A percentile compares a stretch with the other conserved stretches of the same genome.
phyloP scores from a whole-genome alignment of 2,329 filamentous ascomycete species.

The Aotearoamyces nothofagi region DNA sequence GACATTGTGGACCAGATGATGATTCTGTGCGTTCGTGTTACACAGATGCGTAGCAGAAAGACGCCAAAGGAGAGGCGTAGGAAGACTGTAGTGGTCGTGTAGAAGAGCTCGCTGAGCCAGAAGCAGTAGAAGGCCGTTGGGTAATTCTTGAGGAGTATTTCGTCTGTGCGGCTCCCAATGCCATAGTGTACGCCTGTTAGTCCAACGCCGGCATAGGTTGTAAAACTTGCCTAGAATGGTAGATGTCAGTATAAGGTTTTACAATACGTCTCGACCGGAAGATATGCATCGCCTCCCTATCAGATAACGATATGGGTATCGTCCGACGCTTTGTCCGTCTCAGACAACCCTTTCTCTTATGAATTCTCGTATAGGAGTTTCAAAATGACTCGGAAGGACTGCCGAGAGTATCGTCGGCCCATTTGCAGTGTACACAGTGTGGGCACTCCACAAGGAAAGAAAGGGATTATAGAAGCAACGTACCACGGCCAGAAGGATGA shows the following conservation, averaged over 20 bases:
- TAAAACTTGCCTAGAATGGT: conserved; percentile 9
- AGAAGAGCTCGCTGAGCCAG: conserved; percentile 41
- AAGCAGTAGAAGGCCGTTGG: conserved; percentile 19
- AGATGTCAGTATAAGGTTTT: conserved; percentile 1
- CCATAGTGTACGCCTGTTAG: conserved; percentile 9
- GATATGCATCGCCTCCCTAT: too few species aligned
- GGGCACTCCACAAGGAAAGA: background rate
- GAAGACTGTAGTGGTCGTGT: conserved; percentile 29
- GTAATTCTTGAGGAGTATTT: conserved; percentile 6
- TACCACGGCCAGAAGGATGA: conserved; percentile 11
- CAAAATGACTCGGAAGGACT: too few species aligned
- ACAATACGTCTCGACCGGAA: too few species aligned
- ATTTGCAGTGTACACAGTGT: too few species aligned
- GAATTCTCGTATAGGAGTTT: too few species aligned
- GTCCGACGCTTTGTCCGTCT: too few species aligned
- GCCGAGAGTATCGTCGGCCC: too few species aligned
- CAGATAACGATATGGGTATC: too few species aligned
- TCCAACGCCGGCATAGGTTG: conserved; percentile 6
- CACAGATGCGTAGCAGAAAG: conserved; percentile 36
- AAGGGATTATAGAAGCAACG: background rate
- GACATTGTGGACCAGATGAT: conserved; percentile 30
- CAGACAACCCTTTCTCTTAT: too few species aligned
- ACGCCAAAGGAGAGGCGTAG: conserved; percentile 29
- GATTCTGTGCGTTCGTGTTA: conserved; percentile 26
- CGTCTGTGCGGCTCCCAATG: conserved; percentile 8